Evolutionary conservation across 2,329 filamentous ascomycete species (phyloP).

Genomic region (Nigrograna mackinnonii): DNA sequence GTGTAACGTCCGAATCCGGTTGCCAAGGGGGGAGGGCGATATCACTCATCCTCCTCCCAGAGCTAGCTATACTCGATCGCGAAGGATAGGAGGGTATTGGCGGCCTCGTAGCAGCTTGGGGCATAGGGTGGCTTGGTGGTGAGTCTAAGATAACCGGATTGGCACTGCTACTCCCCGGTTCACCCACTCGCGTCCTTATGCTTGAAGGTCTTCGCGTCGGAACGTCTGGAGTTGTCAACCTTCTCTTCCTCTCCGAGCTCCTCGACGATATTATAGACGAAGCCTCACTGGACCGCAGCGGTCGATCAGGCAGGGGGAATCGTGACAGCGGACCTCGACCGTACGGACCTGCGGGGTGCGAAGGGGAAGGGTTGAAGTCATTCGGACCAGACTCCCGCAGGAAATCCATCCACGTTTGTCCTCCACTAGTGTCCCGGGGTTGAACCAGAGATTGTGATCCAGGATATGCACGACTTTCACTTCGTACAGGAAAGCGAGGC

Average conservation of each 20-base stretch:
- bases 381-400: constrained; percentile 23
- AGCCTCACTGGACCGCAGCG: constrained; percentile 17
- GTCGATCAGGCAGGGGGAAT: constrained; percentile 22
- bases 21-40: constrained; percentile 79
- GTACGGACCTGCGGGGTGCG: constrained; percentile 8
- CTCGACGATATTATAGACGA: constrained; percentile 11
- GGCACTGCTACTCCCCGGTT: constrained; percentile 8
- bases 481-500: too few species aligned
- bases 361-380: too few species aligned
- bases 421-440: constrained; percentile 15
- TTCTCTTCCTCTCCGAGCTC: constrained; percentile 38
- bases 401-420: constrained; percentile 42
- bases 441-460: constrained; percentile 33
- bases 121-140: not conserved
- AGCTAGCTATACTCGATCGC: constrained; percentile 3
- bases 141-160: constrained; percentile 24
- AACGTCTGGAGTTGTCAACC: constrained; percentile 35
- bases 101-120: not conserved
- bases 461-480: too few species aligned
- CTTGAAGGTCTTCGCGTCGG: constrained; percentile 33
- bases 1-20: constrained; percentile 78
- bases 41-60: constrained; percentile 37
- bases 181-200: constrained; percentile 22
- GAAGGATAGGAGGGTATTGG: constrained; percentile 7
- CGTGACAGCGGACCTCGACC: constrained; percentile 12